These are phyloP conservation scores for Boletellus ananas DNA, from an alignment of 768 basidiomycete species.

Conservation along the genomic window DNA sequence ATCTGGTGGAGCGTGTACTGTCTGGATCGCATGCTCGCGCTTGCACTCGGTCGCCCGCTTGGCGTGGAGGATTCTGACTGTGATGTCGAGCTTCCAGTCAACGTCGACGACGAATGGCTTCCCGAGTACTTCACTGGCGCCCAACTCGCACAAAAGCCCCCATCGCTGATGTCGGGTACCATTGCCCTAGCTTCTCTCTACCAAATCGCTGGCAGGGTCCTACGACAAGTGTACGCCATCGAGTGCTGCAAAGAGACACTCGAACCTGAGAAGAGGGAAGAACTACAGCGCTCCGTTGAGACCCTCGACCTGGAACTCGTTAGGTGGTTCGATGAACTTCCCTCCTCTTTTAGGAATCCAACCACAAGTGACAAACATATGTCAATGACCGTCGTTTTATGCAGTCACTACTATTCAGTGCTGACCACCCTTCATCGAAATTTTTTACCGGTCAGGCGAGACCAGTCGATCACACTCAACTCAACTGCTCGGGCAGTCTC, in stretches of 20 bases:
- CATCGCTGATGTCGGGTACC: conserved; percentile 78
- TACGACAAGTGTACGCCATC: conserved; percentile 78
- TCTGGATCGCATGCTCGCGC: conserved; percentile 87
- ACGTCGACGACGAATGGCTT: conserved; percentile 77
- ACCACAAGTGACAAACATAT: conserved; percentile 75
- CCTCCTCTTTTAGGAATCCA: conserved; percentile 68
- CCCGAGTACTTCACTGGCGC: conserved; percentile 69
- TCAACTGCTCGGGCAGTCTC: conserved; percentile 79
- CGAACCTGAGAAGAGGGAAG: conserved; percentile 68
- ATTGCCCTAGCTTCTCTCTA: conserved; percentile 74
- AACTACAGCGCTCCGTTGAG: conserved; percentile 78
- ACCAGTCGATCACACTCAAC: conserved; percentile 61
- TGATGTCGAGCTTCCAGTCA: conserved; percentile 81
- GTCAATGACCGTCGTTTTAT: conserved; percentile 80
- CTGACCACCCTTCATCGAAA: conserved; percentile 86
- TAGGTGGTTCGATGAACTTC: conserved; percentile 82
- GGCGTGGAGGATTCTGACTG: conserved; percentile 89
- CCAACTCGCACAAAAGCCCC: conserved; percentile 49
- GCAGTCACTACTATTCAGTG: conserved; percentile 87
- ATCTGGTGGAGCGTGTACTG: conserved; percentile 95
- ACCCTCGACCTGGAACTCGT: conserved; percentile 70
- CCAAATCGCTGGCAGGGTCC: conserved; percentile 78
- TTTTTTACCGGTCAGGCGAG: conserved; percentile 75
- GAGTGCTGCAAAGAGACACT: conserved; percentile 72
- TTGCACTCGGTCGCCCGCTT: conserved; percentile 83